phyloP scores from a whole-genome alignment of 306 rosid genomes.

The Quercus ilex region DNA sequence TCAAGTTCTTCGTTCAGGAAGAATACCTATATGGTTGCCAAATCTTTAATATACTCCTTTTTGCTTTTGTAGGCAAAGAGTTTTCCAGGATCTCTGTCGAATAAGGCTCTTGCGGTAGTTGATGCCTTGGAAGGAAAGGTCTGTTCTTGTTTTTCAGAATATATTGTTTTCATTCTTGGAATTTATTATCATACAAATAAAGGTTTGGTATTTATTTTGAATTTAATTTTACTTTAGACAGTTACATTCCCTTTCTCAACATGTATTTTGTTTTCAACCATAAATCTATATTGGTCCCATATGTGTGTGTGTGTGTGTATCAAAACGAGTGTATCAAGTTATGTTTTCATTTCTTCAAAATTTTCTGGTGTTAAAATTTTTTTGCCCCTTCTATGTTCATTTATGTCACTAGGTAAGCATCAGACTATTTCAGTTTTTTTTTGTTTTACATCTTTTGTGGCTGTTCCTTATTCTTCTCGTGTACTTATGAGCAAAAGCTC shows the following conservation, averaged over 20 bases:
- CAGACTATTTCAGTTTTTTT: neutral
- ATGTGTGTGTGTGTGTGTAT: neutral
- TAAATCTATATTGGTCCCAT: neutral
- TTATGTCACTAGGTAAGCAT: too few species aligned
- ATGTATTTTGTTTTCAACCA: neutral
- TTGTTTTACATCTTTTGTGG: neutral
- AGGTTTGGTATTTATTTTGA: neutral
- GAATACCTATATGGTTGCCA: slow-evolving; percentile 12
- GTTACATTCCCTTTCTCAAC: neutral
- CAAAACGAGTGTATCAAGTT: neutral
- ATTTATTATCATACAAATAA: neutral
- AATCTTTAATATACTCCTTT: slow-evolving; percentile 16
- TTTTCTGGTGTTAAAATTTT: too few species aligned
- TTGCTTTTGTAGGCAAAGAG: slow-evolving; percentile 61
- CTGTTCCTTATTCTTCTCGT: neutral
- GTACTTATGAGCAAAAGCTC: neutral
- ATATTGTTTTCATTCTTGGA: neutral
- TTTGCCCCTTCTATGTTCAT: too few species aligned
- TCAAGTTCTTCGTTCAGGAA: slow-evolving; percentile 15
- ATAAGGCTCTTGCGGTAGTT: slow-evolving; percentile 59
- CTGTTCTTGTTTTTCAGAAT: slow-evolving; percentile 20
- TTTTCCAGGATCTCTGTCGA: slow-evolving; percentile 72
- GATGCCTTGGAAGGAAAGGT: slow-evolving; percentile 99
- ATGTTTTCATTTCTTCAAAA: too few species aligned
- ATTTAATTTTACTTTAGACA: neutral